These are phyloP conservation scores for Pyrenopolyporus hunteri DNA, from an alignment of 495 filamentous ascomycete genomes.

Conservation along the genomic window DNA sequence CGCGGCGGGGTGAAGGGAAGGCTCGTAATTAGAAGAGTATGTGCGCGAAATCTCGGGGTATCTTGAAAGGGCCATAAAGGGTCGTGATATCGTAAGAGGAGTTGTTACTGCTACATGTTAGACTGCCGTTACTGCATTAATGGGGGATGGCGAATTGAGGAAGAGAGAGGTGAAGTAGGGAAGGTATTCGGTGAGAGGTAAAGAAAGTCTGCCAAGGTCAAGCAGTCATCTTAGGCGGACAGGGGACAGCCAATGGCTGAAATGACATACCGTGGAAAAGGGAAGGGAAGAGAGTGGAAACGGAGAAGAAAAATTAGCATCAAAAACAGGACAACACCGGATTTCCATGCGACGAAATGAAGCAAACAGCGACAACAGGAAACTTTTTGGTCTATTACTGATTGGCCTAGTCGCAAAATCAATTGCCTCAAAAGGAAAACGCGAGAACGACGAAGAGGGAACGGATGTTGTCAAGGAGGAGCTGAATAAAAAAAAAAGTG, in stretches of 20 bases:
- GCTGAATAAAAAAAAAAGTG: constrained; percentile 20
- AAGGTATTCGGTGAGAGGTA: not conserved
- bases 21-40: constrained; percentile 34
- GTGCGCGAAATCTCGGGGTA: constrained; percentile 36
- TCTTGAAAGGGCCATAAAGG: constrained; percentile 48
- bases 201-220: constrained; percentile 5
- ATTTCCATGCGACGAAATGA: constrained; percentile 10
- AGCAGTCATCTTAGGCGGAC: constrained; percentile 15
- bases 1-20: constrained; percentile 26
- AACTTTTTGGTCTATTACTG: constrained; percentile 3
- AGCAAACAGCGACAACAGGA: constrained; percentile 16
- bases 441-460: constrained; percentile 5
- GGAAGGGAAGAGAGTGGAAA: constrained; percentile 11
- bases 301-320: too few relatives aligned
- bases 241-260: constrained; percentile 20
- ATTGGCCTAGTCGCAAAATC: constrained; percentile 12
- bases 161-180: too few relatives aligned
- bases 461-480: not conserved
- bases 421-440: constrained; percentile 1
- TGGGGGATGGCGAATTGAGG: not conserved
- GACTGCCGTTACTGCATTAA: constrained; percentile 2
- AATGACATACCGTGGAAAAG: constrained; percentile 26
- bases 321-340: constrained; percentile 27
- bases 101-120: constrained; percentile 15
- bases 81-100: constrained; percentile 40